These are phyloP conservation scores for Kwoniella sp. DNA, from an alignment of 768 basidiomycete genomes.

Conservation along the genomic window DNA sequence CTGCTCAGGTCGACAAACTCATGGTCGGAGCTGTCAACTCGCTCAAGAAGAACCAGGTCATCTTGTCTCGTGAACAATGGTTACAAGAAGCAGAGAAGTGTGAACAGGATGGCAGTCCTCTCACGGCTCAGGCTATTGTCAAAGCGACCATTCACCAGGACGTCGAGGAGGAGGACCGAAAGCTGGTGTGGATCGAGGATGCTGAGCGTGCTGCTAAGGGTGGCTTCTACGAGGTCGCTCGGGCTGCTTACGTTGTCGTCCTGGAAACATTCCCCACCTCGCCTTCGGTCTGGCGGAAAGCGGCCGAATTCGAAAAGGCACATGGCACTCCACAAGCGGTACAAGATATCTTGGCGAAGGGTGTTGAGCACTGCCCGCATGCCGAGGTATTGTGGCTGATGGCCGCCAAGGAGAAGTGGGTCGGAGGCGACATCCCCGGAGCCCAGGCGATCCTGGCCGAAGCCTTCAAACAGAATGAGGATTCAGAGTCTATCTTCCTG, in stretches of 20 bases:
- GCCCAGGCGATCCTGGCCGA: constrained; percentile 81
- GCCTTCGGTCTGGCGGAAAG: constrained; percentile 78
- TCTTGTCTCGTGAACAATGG: constrained; percentile 90
- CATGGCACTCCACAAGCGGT: constrained; percentile 81
- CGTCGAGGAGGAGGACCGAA: constrained; percentile 86
- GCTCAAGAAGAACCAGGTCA: constrained; percentile 74
- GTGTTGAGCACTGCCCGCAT: constrained; percentile 86
- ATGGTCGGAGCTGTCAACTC: constrained; percentile 78
- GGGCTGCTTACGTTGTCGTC: constrained; percentile 85
- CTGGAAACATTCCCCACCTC: constrained; percentile 85
- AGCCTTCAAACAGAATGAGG: constrained; percentile 90
- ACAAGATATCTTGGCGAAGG: constrained; percentile 72
- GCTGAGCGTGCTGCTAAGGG: constrained; percentile 74
- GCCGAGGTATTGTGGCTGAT: constrained; percentile 97
- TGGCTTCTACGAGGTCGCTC: constrained; percentile 72
- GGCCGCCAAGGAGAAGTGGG: constrained; percentile 97
- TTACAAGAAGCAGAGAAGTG: constrained; percentile 89
- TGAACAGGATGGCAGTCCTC: constrained; percentile 74
- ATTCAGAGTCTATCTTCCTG: constrained; percentile 96
- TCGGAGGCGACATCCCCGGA: constrained; percentile 79
- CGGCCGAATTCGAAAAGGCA: constrained; percentile 86
- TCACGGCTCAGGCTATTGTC: constrained; percentile 89
- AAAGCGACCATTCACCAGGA: constrained; percentile 92
- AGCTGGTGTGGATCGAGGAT: constrained; percentile 86
- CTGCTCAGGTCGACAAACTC: constrained; percentile 79